Evolutionary conservation across 2,329 filamentous ascomycete genomes (phyloP), one percentile per base, ranked within the genome.

Genomic region (Akanthomyces muscarius): DNA sequence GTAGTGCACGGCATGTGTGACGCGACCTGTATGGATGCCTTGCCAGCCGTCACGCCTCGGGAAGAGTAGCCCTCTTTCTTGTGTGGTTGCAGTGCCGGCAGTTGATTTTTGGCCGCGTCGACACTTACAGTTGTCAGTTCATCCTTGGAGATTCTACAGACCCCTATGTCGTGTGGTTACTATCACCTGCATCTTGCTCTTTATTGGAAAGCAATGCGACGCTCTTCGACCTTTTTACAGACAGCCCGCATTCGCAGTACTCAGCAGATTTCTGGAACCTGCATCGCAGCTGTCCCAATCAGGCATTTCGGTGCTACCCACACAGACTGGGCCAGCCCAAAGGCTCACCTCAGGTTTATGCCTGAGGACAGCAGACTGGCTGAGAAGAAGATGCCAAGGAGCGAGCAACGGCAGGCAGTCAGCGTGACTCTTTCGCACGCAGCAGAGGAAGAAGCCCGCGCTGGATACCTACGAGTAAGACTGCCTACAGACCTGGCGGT

Each of bases 1-100:
- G 47, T 21, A 21, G 21, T 21, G 21, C 21, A 21, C 50, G n/a
- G 48, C 41, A 11, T 36, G 59, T 48, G 59, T 33, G 14, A 55
- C 59, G 42, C 59, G 59, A 55, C 50, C 6, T 47, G 50, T 61
- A 61, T 48, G 59, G 50, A 38, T 61, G 59, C 59, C 50, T 61
- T 54, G 59, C 13, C 59, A 38, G 14, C 23, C 23, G 38, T 41
- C 28, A 53, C 55, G 25, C 41, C 41, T 61, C 42, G 28, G 38
- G 41, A 53, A 45, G 48, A 25, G 48, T 44, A 30, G 54, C n/a
- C 52, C 4, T 4, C 6, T 33, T 42, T 52, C 33, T 3, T 21
- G 10, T 5, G 4, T 28, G 8, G 44, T 55, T 45, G 28, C 50
- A 54, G n/a, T 38, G 28, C 47, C 59, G 59, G 59, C 59, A 61